Evolutionary conservation across 352 stramenopile species (phyloP), one percentile per base, ranked within the genome.

Genomic region (Discostella stelligera): DNA sequence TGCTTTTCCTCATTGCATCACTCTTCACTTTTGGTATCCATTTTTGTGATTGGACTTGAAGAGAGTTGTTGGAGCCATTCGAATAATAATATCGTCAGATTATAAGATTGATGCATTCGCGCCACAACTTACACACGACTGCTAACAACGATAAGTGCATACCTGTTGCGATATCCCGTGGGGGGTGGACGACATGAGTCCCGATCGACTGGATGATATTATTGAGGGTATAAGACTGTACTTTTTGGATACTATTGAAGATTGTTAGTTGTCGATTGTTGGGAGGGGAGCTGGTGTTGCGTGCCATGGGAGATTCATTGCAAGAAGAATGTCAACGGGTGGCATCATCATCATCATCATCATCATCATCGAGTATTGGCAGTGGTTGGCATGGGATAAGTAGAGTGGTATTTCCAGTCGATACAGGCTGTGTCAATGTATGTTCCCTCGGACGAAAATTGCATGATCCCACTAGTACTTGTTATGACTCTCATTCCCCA

Each of bases 1-100:
- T n/a, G n/a, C n/a, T n/a, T n/a, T n/a, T n/a, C n/a, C n/a, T n/a
- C n/a, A n/a, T n/a, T n/a, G 71, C 21, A 92, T 93, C 10, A 91
- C 89, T 9, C 66, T 93, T 5, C 79, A 93, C 63, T 94, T 94
- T 74, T 94, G 88, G 88, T 93, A 93, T 61, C 80, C 87, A 54
- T 88, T 94, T 68, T n/a, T n/a, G 86, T 92, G 1, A 66, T 87
- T 20, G 84, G 89, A n/a, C 55, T 92, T n/a, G 86, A 91, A 77
- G 39, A 70, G 9, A n/a, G n/a, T n/a, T n/a, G n/a, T 62, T 92
- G 10, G 80, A 93, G 72, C 85, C 85, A 10, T 91, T 86, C 62
- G 80, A 91, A 70, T 89, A 84, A n/a, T n/a, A n/a, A n/a, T n/a
- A n/a, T 56, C 71, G 88, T 21, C 84, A 93, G 72, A 77, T 89